phyloP scores from a whole-genome alignment of 257 asterid genomes.

The Hygrophila difformis region DNA sequence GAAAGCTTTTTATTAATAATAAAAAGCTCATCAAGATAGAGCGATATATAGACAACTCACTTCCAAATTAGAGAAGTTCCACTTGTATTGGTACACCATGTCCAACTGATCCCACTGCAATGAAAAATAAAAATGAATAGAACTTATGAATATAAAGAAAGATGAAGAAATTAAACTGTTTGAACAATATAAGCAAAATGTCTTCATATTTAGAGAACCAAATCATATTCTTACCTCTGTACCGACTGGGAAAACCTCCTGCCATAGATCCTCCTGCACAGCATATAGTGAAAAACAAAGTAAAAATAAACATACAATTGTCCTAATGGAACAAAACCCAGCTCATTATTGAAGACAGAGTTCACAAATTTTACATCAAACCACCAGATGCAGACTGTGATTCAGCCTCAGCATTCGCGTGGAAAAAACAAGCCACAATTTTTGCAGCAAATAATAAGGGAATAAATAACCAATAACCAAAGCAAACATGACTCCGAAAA shows the following conservation, averaged over 20 bases:
- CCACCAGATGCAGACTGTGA: background rate
- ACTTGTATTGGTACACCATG: slow-evolving; percentile 72
- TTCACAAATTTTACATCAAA: background rate
- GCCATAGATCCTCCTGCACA: slow-evolving; percentile 71
- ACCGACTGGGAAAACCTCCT: slow-evolving; percentile 64
- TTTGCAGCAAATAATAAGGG: background rate
- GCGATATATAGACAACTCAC: slow-evolving; percentile 35
- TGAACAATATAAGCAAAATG: background rate
- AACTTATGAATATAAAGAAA: too few species aligned
- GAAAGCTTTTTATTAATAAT: background rate
- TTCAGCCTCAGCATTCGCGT: background rate
- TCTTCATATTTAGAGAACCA: slow-evolving; percentile 1
- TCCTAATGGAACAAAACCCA: background rate
- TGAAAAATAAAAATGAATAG: slow-evolving; percentile 8
- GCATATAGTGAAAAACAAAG: slow-evolving; percentile 11
- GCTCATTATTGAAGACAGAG: background rate
- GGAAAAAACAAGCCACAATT: background rate
- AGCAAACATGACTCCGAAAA: too few species aligned
- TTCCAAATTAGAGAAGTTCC: slow-evolving; percentile 76
- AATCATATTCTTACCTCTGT: slow-evolving; percentile 39
- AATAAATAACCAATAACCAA: background rate
- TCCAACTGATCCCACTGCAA: slow-evolving; percentile 95
- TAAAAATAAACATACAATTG: background rate
- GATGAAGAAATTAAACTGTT: background rate
- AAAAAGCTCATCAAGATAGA: too few species aligned